These are phyloP conservation scores for Mucor circinelloides DNA, from an alignment of 371 early-diverging fungal genomes.

Conservation along the genomic window DNA sequence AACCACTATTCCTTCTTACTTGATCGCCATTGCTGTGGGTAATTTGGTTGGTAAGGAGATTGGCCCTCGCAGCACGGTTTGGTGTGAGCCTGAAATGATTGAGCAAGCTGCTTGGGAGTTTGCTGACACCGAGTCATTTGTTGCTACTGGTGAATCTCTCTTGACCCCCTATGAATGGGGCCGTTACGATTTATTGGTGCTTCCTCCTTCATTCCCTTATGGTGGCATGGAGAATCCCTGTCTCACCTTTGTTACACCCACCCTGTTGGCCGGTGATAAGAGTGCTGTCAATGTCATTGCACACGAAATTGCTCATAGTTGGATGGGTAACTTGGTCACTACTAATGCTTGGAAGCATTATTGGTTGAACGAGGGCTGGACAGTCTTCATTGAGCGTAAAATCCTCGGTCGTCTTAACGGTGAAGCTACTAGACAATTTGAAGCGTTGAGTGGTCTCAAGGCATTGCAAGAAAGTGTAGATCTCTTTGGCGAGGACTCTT, in stretches of 20 bases:
- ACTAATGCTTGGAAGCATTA: conserved; percentile 88
- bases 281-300: conserved; percentile 95
- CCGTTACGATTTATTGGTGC: conserved; percentile 90
- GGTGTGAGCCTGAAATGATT: conserved; percentile 93
- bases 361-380: conserved; percentile 96
- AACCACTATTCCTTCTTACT: conserved; percentile 84
- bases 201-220: conserved; percentile 83
- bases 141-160: conserved; percentile 81
- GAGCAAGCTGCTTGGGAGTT: conserved; percentile 95
- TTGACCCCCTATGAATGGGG: conserved; percentile 97
- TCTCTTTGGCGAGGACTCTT: conserved; percentile 74
- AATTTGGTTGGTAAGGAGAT: conserved; percentile 77
- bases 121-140: conserved; percentile 86
- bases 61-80: conserved; percentile 92
- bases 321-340: conserved; percentile 97
- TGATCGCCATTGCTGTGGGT: conserved; percentile 94
- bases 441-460: conserved; percentile 80
- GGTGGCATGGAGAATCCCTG: conserved; percentile 99
- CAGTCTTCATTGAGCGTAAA: conserved; percentile 93
- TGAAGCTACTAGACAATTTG: conserved; percentile 81
- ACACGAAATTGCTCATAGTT: conserved; percentile 96
- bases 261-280: conserved; percentile 85
- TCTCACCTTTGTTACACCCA: conserved; percentile 88
- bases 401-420: conserved; percentile 84
- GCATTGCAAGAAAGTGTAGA: conserved; percentile 79